These are phyloP conservation scores for Vararia minispora DNA, from an alignment of 768 basidiomycete genomes.

Conservation along the genomic window DNA sequence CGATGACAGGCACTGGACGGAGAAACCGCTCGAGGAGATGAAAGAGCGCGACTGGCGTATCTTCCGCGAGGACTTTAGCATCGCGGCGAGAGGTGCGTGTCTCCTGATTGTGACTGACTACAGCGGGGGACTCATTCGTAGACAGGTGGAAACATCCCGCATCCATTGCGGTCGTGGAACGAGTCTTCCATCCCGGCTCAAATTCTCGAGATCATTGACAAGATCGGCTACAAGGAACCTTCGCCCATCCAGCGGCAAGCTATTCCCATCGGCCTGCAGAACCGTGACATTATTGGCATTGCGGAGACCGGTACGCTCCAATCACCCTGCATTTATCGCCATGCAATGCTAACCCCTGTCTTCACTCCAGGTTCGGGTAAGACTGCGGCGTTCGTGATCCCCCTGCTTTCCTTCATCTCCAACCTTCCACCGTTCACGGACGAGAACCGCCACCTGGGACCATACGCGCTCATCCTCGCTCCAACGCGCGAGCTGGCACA, in stretches of 20 bases:
- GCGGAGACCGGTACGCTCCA: slow-evolving; percentile 80
- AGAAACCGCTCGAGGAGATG: slow-evolving; percentile 88
- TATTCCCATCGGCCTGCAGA: slow-evolving; percentile 96
- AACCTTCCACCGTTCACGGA: slow-evolving; percentile 79
- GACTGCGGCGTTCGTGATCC: slow-evolving; percentile 97
- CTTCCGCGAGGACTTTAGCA: slow-evolving; percentile 97
- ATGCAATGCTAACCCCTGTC: not conserved
- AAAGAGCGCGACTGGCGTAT: slow-evolving; percentile 99
- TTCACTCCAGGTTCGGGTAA: slow-evolving; percentile 78
- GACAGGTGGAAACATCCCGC: slow-evolving; percentile 83
- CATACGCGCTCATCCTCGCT: slow-evolving; percentile 85
- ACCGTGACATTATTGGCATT: slow-evolving; percentile 95
- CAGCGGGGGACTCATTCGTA: slow-evolving; percentile 1
- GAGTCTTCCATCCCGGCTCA: slow-evolving; percentile 75
- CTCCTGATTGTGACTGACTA: not conserved
- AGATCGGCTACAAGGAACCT: slow-evolving; percentile 94
- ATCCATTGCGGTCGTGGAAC: slow-evolving; percentile 85
- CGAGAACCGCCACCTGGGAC: slow-evolving; percentile 89
- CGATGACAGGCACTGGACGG: slow-evolving; percentile 97
- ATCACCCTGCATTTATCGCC: not conserved
- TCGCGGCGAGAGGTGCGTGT: slow-evolving; percentile 74
- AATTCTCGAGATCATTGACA: slow-evolving; percentile 77
- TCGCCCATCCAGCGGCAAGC: slow-evolving; percentile 96
- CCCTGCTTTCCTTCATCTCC: slow-evolving; percentile 92
- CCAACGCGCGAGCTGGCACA: slow-evolving; percentile 98